These are phyloP conservation scores for Pleurotus platypus DNA, from an alignment of 768 basidiomycete genomes.

Conservation along the genomic window DNA sequence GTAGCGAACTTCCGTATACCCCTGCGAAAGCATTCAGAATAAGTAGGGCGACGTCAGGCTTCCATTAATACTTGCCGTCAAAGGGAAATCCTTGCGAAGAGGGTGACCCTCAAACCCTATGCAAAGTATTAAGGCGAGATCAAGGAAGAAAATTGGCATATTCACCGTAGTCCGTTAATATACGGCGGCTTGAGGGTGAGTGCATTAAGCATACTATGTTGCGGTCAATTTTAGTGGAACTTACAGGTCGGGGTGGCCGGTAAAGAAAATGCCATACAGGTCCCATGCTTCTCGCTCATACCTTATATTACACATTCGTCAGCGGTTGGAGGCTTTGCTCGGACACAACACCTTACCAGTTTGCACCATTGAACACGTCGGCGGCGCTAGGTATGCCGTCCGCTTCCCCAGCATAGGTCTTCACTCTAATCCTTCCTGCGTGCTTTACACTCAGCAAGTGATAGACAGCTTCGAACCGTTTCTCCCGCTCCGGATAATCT, in stretches of 20 bases:
- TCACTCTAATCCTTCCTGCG: conserved; percentile 87
- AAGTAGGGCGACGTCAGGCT: neutral
- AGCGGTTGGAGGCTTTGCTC: too few species aligned
- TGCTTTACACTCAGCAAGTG: conserved; percentile 80
- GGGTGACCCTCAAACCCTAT: conserved; percentile 96
- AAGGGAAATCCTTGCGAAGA: conserved; percentile 95
- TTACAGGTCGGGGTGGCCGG: conserved; percentile 92
- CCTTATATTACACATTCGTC: conserved; percentile 33
- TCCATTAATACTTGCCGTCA: conserved; percentile 61
- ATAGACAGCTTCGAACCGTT: conserved; percentile 97
- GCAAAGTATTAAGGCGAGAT: conserved; percentile 7
- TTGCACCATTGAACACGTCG: conserved; percentile 83
- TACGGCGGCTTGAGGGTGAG: conserved; percentile 66
- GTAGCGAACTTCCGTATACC: conserved; percentile 98
- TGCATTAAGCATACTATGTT: neutral
- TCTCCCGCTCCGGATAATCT: conserved; percentile 90
- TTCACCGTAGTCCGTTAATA: conserved; percentile 95
- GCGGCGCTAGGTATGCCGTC: conserved; percentile 84
- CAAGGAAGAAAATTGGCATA: conserved; percentile 7
- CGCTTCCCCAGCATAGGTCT: conserved; percentile 94
- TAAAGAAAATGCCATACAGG: conserved; percentile 95
- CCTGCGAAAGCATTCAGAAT: conserved; percentile 41
- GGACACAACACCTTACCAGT: conserved; percentile 59
- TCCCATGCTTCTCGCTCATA: conserved; percentile 99
- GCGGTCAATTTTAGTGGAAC: conserved; percentile 23